These are phyloP conservation scores for Pistacia vera DNA, from an alignment of 345 rosid species.

Conservation along the genomic window DNA sequence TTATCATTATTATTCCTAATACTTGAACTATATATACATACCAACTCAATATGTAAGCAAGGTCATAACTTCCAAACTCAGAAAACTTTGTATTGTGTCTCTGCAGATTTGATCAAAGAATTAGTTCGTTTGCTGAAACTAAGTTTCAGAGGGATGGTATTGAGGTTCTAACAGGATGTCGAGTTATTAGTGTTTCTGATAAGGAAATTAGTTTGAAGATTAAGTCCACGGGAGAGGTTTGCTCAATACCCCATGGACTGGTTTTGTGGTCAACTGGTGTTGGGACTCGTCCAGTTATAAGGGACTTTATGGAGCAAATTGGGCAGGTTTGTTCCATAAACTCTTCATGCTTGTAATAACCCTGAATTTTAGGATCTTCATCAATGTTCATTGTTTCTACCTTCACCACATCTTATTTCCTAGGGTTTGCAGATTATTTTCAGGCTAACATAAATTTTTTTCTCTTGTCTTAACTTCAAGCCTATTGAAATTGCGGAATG, in stretches of 20 bases:
- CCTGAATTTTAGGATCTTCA: neutral
- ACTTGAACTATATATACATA: neutral
- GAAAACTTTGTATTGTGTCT: neutral
- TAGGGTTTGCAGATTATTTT: neutral
- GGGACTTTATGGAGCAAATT: slow-evolving; percentile 86
- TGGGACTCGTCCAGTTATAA: slow-evolving; percentile 76
- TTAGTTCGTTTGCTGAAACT: slow-evolving; percentile 82
- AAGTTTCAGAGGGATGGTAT: slow-evolving; percentile 88
- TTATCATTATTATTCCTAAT: neutral
- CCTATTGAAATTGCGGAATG: slow-evolving; percentile 4
- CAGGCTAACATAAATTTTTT: neutral
- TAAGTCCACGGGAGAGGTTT: slow-evolving; percentile 62
- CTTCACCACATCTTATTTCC: neutral
- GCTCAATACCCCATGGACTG: slow-evolving; percentile 77
- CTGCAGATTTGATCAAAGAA: slow-evolving; percentile 86
- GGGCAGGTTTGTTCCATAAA: slow-evolving; percentile 63
- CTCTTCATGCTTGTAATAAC: neutral
- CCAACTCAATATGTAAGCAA: neutral
- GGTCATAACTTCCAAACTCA: slow-evolving; percentile 7
- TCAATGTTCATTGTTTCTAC: slow-evolving; percentile 6
- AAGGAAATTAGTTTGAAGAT: slow-evolving; percentile 70
- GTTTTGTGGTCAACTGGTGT: slow-evolving; percentile 95
- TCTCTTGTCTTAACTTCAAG: slow-evolving; percentile 5
- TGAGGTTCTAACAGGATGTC: slow-evolving; percentile 80
- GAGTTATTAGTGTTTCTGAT: slow-evolving; percentile 71